Percentiles rank a stretch among this genome's conserved stretches.
Conservation (phyloP, 2,329 filamentous ascomycete species). For the Exophiala sideris region DNA sequence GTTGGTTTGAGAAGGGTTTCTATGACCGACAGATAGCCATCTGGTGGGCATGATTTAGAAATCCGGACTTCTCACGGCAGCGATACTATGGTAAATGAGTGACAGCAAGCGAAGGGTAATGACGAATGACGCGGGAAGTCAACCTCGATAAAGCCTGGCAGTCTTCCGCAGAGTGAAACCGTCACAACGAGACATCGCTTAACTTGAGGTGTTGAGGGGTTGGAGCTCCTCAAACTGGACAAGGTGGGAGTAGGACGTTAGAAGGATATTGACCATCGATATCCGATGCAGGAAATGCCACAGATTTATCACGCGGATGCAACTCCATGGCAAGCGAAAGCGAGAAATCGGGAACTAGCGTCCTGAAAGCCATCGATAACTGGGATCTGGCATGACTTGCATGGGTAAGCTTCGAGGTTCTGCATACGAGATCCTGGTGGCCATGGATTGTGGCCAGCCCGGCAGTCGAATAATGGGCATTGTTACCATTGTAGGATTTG, state of each 20-base stretch:
- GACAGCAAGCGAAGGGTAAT: slow-evolving; percentile 7
- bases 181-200: slow-evolving; percentile 17
- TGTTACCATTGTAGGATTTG: slow-evolving; percentile 2
- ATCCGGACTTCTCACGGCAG: slow-evolving; percentile 1
- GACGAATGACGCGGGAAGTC: slow-evolving; percentile 12
- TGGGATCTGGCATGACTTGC: slow-evolving; percentile 13
- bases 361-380: neutral
- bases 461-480: slow-evolving; percentile 16
- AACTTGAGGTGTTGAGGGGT: slow-evolving; percentile 1
- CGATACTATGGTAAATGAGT: slow-evolving; percentile 11
- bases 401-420: slow-evolving; percentile 9
- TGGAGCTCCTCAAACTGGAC: neutral
- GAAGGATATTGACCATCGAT: slow-evolving; percentile 4
- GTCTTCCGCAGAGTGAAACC: slow-evolving; percentile 16
- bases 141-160: slow-evolving; percentile 4
- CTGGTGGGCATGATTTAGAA: slow-evolving; percentile 20
- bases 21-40: slow-evolving; percentile 20
- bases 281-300: slow-evolving; percentile 20
- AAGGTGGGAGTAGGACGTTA: neutral
- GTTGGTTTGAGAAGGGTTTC: slow-evolving; percentile 13
- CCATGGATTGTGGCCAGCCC: slow-evolving; percentile 3
- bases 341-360: neutral
- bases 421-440: slow-evolving; percentile 2
- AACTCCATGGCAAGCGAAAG: neutral
- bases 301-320: slow-evolving; percentile 5